Evolutionary conservation across 1,284 basidiomycete species (phyloP).

Genomic region (Apiotrichum sp.): DNA sequence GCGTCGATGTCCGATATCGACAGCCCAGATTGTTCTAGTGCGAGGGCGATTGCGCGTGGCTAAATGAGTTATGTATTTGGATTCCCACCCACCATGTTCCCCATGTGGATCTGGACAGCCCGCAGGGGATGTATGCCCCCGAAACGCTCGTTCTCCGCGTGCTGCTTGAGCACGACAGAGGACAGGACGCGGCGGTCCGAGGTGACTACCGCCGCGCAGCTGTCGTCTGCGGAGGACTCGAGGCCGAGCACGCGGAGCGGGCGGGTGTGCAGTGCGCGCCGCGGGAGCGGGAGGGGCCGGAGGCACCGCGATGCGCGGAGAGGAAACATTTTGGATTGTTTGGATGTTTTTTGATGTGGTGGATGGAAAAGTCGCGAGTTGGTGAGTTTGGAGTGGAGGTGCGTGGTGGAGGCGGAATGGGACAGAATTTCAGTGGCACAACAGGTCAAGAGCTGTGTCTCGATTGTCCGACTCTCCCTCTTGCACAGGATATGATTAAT

Average conservation of each 20-base stretch:
- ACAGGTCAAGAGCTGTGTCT: too few relatives aligned
- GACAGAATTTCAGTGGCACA: too few relatives aligned
- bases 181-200: slow-evolving; percentile 63
- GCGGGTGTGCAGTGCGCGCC: not conserved
- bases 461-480: too few relatives aligned
- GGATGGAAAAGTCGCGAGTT: too few relatives aligned
- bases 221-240: slow-evolving; percentile 77
- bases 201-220: slow-evolving; percentile 74
- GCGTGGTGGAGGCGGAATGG: too few relatives aligned
- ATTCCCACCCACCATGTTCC: slow-evolving; percentile 58
- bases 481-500: too few relatives aligned
- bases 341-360: too few relatives aligned
- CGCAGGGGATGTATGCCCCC: slow-evolving; percentile 78
- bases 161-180: slow-evolving; percentile 76
- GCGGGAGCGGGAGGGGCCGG: too few relatives aligned
- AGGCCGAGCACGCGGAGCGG: slow-evolving; percentile 62
- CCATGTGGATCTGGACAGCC: slow-evolving; percentile 62
- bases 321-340: too few relatives aligned
- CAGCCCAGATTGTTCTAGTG: slow-evolving; percentile 61
- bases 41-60: slow-evolving; percentile 66
- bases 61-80: slow-evolving; percentile 32
- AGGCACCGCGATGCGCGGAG: too few relatives aligned
- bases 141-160: slow-evolving; percentile 51
- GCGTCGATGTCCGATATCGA: slow-evolving; percentile 65
- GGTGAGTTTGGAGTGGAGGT: too few relatives aligned